Evolutionary conservation across 2,329 filamentous ascomycete species (phyloP), one percentile per base, ranked within the genome.

Genomic region (Microsporum canis): DNA sequence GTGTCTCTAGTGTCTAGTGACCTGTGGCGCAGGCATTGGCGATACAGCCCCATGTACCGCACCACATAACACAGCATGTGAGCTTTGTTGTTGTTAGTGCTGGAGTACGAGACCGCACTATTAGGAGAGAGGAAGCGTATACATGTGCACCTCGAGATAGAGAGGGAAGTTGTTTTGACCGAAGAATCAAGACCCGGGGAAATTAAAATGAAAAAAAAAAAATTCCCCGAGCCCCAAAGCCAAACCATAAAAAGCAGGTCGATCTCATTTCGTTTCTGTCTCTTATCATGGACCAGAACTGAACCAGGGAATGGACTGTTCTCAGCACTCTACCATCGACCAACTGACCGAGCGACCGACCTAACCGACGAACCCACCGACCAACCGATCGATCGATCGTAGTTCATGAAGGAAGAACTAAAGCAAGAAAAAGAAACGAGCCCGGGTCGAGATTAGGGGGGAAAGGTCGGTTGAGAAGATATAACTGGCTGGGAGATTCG

Each of bases 11-110:
- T n/a, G 27, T 51, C 45, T 14, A 51, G 27, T 51, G 45, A 55
- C 51, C 45, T 55, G 51, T 55, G 51, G 51, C 51, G 51, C 51
- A 36, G 33, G 51, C 51, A 55, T 17, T 55, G 33, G 51, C 51
- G 51, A n/a, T 55, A 34, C 31, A 47, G 6, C 17, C 17, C 43
- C 43, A 8, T 6, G n/a, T 23, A 23, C 43, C 43, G 17, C 43
- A 47, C 43, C 43, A 47, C 43, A 47, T 47, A 47, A 17, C 51
- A 55, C 31, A 23, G 51, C 51, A 55, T 55, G 29, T 55, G 31
- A 31, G 23, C 17, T 23, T 23, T 23, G 17, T 23, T 23, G 17
- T 23, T 23, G 17, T 23, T 23, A 23, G 17, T 51, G 27, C 17
- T 29, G 23, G 27, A 31, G 43, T 23, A 23, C 17, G 17, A 23